Conservation (phyloP, 2,329 filamentous ascomycete species). For the Endothia cerciana region DNA sequence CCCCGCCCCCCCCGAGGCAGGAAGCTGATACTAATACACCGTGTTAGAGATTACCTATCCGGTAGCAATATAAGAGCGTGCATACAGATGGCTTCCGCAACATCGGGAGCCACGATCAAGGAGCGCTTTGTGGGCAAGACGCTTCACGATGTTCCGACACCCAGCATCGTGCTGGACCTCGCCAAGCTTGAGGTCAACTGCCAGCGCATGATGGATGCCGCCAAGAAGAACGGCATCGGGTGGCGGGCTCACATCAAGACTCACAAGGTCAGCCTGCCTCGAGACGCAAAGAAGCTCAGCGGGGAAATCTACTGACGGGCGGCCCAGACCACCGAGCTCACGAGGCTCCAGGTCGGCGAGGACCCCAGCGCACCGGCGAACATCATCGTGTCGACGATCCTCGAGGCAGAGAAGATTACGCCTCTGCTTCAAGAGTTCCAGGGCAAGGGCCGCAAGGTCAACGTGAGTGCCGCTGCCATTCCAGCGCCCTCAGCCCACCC, state of each 20-base stretch:
- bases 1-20: no score
- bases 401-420: conserved; percentile 70
- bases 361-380: conserved; percentile 52
- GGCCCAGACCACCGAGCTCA: conserved; percentile 65
- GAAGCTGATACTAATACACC: neutral
- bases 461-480: conserved; percentile 49
- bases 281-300: neutral
- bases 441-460: conserved; percentile 56
- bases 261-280: conserved; percentile 67
- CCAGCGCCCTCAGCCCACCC: neutral
- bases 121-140: conserved; percentile 61
- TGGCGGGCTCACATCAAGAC: conserved; percentile 84
- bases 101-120: conserved; percentile 42
- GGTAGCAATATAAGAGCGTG: neutral
- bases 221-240: conserved; percentile 59
- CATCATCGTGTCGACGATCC: conserved; percentile 74
- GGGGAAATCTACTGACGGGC: conserved; percentile 10
- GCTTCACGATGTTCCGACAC: conserved; percentile 64
- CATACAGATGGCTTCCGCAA: conserved; percentile 12
- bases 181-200: conserved; percentile 71
- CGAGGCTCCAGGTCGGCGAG: conserved; percentile 70
- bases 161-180: conserved; percentile 70
- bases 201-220: conserved; percentile 69
- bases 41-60: neutral
- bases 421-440: conserved; percentile 64